A percentile compares a stretch with the other conserved stretches of the same genome.
Evolutionary conservation across 2,329 filamentous ascomycete species (phyloP).

Genomic region (Fusarium subtropicale): DNA sequence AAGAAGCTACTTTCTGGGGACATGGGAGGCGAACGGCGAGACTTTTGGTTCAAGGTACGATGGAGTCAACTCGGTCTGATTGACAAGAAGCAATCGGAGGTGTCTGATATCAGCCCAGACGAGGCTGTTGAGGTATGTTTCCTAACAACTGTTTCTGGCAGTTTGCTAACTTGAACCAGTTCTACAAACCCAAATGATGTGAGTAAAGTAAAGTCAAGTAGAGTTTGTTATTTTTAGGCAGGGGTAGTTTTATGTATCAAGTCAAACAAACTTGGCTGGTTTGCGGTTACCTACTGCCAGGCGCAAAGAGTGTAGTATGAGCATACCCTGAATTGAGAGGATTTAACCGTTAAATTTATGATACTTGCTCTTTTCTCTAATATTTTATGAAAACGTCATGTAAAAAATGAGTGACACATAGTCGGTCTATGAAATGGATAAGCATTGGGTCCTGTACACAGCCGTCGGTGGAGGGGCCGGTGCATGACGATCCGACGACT

Average conservation of each 20-base stretch:
- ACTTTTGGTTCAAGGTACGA: conserved; percentile 84
- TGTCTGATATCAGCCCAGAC: conserved; percentile 74
- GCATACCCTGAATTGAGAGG: neutral
- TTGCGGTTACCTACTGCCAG: neutral
- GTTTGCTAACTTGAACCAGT: conserved; percentile 49
- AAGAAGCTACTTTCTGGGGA: conserved; percentile 74
- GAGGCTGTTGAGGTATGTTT: conserved; percentile 72
- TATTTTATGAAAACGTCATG: too few species aligned
- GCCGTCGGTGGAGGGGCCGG: conserved; percentile 4
- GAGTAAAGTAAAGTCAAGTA: neutral
- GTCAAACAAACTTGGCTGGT: conserved; percentile 9
- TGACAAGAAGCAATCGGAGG: conserved; percentile 69
- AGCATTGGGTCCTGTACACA: neutral
- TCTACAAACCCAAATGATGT: conserved; percentile 52
- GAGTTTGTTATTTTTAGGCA: neutral
- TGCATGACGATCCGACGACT: neutral
- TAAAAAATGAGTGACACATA: neutral
- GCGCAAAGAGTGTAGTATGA: neutral
- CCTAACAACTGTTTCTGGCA: neutral
- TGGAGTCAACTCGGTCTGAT: conserved; percentile 78
- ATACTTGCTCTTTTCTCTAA: neutral
- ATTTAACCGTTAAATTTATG: neutral
- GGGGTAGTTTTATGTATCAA: conserved; percentile 2
- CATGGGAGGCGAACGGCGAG: conserved; percentile 79
- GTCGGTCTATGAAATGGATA: neutral